Conservation (phyloP, 805 yeast species). For the Nakazawaea populi region DNA sequence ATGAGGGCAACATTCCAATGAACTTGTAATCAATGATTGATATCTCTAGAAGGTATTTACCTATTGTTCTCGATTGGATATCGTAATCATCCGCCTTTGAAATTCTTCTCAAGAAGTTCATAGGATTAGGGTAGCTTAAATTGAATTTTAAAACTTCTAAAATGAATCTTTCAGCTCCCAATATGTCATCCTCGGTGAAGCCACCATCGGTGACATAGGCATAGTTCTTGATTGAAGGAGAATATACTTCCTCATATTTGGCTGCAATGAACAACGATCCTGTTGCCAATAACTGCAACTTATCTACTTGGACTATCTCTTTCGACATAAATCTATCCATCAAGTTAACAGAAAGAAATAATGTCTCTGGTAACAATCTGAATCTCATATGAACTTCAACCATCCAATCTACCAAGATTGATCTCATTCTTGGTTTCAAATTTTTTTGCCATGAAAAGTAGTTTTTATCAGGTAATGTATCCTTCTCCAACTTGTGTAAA, state of each 20-base stretch:
- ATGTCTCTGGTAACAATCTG: slow-evolving; percentile 78
- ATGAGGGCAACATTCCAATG: slow-evolving; percentile 67
- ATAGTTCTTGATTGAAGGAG: slow-evolving; percentile 80
- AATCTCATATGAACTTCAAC: slow-evolving; percentile 84
- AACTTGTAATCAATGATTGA: slow-evolving; percentile 71
- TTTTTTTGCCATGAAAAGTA: slow-evolving; percentile 61
- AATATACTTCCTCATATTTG: slow-evolving; percentile 85
- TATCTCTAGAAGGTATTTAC: slow-evolving; percentile 77
- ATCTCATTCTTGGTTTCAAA: slow-evolving; percentile 76
- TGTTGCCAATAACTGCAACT: slow-evolving; percentile 80
- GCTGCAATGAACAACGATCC: slow-evolving; percentile 87
- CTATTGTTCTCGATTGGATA: slow-evolving; percentile 75
- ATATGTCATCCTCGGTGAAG: slow-evolving; percentile 71
- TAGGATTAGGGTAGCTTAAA: slow-evolving; percentile 81
- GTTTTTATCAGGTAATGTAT: slow-evolving; percentile 68
- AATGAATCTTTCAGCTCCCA: slow-evolving; percentile 77
- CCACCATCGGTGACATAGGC: slow-evolving; percentile 87
- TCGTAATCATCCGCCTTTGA: slow-evolving; percentile 91
- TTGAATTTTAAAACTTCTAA: slow-evolving; percentile 67
- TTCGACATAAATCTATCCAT: slow-evolving; percentile 83
- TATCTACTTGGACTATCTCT: slow-evolving; percentile 69
- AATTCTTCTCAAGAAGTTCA: slow-evolving; percentile 82
- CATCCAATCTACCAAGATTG: slow-evolving; percentile 89
- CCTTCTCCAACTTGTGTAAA: slow-evolving; percentile 63
- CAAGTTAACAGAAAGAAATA: slow-evolving; percentile 74